phyloP scores from a whole-genome alignment of 441 rosid genomes.

The Erysimum cheiri region DNA sequence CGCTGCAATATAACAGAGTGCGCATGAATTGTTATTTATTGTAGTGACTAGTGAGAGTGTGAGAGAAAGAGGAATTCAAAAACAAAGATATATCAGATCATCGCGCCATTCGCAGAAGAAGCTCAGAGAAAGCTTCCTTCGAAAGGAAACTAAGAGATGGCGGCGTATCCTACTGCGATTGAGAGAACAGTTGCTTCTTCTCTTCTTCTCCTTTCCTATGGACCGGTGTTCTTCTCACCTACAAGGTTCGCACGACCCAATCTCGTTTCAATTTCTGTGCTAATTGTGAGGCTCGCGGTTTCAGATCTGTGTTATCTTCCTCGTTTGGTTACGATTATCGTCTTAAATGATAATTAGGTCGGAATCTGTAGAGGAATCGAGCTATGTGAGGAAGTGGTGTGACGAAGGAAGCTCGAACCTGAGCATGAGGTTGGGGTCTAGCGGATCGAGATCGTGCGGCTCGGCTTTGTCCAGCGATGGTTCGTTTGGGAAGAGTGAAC shows the following conservation, averaged over 20 bases:
- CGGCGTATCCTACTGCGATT: slow-evolving; percentile 63
- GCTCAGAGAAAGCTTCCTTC: slow-evolving; percentile 29
- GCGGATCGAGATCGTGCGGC: slow-evolving; percentile 51
- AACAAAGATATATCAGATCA: slow-evolving; percentile 36
- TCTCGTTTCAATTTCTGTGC: slow-evolving; percentile 19
- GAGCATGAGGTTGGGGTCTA: slow-evolving; percentile 49
- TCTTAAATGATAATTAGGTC: slow-evolving; percentile 24
- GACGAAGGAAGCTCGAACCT: slow-evolving; percentile 39
- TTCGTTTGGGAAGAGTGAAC: slow-evolving; percentile 45
- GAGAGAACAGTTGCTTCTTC: slow-evolving; percentile 83
- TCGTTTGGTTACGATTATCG: slow-evolving; percentile 2
- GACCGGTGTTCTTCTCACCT: slow-evolving; percentile 47
- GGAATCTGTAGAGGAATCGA: slow-evolving; percentile 39
- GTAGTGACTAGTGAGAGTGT: background rate
- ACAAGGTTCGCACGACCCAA: slow-evolving; percentile 42
- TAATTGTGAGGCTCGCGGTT: background rate
- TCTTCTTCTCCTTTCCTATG: slow-evolving; percentile 76
- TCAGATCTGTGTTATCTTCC: slow-evolving; percentile 21
- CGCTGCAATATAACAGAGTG: background rate
- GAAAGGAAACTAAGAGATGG: slow-evolving; percentile 42
- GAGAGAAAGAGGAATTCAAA: slow-evolving; percentile 29
- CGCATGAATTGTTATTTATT: background rate
- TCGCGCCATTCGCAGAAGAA: slow-evolving; percentile 59
- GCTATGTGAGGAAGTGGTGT: slow-evolving; percentile 32
- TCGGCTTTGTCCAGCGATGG: slow-evolving; percentile 53